Base-by-base conservation (phyloP, 2,329 filamentous ascomycete species). In the Botrytis sinoallii region DNA sequence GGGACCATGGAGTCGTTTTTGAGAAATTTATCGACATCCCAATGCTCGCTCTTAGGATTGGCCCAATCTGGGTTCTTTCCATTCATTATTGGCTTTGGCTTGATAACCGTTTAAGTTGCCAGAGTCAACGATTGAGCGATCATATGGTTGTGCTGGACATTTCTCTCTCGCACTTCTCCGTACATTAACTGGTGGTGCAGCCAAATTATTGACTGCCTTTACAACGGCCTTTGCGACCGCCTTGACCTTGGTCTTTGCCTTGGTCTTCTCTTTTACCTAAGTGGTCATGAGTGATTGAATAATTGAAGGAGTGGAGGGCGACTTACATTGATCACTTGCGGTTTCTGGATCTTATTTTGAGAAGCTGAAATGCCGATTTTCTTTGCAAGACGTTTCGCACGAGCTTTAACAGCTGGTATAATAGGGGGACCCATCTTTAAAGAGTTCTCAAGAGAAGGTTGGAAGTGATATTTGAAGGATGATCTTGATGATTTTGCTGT, bases 11-110 rank as follows among this genome's bases (percentile, higher is more conserved):
- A 44, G 5, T 77, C 75, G 16, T 57, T 57, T 5, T 75, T 20
- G n/a, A 79, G 74, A 64, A 78, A 66, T 70, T 67, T 74, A 6
- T 75, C 48, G 25, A 76, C 48, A 64, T 79, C 74, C 75, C 75
- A 80, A 29, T 77, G 74, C 14, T 63, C 38, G 52, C 74, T 77
- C n/a, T 75, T 76, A 2, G 76, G 77, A 48, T 77, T 71, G 52
- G 69, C 73, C 78, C 77, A 80, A 48, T 64, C 67, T 55, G 57
- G 35, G 18, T 6, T 48, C 44, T 60, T 72, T 29, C 64, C 52
- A n/a, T 48, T 44, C 25, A 29, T 38, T 32, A 32, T 22, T 60
- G n/a, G n/a, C n/a, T 32, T 38, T 20, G 52, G 7, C 42, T 68
- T 72, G 52, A 20, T 72, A 5, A 60, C 10, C 29, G 12, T 25